Conservation (phyloP, 2,329 filamentous ascomycete species). For the Coleophoma cylindrospora region DNA sequence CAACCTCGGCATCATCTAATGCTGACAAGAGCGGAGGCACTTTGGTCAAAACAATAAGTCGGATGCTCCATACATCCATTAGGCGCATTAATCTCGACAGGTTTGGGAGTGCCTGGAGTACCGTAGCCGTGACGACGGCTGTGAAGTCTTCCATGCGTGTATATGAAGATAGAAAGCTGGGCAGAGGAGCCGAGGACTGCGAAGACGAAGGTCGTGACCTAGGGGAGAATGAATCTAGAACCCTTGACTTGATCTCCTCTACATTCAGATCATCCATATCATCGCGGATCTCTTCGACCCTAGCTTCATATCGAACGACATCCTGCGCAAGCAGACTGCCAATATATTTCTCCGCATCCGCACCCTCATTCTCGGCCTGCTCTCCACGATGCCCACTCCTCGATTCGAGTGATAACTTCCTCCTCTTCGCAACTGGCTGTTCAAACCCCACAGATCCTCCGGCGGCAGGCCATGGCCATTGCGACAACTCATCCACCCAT, state of each 20-base stretch:
- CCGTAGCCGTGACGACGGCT: conserved; percentile 83
- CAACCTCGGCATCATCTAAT: conserved; percentile 60
- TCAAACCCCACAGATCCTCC: conserved; percentile 50
- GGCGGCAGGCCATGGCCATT: conserved; percentile 51
- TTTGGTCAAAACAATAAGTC: conserved; percentile 68
- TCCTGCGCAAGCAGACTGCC: conserved; percentile 65
- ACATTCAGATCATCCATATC: conserved; percentile 67
- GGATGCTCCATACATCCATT: conserved; percentile 73
- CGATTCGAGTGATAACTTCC: conserved; percentile 25
- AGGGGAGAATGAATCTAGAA: conserved; percentile 69
- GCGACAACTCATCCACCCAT: conserved; percentile 68
- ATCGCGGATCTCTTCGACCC: conserved; percentile 68
- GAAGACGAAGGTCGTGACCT: conserved; percentile 47
- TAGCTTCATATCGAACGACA: conserved; percentile 63
- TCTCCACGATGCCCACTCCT: conserved; percentile 5
- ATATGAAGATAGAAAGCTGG: conserved; percentile 45
- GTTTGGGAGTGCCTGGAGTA: conserved; percentile 81
- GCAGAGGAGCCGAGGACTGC: conserved; percentile 35
- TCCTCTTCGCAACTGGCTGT: conserved; percentile 36
- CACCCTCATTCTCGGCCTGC: conserved; percentile 6
- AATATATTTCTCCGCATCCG: conserved; percentile 15
- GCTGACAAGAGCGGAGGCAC: conserved; percentile 64
- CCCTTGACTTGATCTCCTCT: conserved; percentile 85
- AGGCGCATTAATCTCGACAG: conserved; percentile 68
- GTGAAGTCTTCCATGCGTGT: conserved; percentile 82